These are phyloP conservation scores for Megacollybia platyphylla DNA, from an alignment of 1,284 basidiomycete genomes.

Conservation along the genomic window DNA sequence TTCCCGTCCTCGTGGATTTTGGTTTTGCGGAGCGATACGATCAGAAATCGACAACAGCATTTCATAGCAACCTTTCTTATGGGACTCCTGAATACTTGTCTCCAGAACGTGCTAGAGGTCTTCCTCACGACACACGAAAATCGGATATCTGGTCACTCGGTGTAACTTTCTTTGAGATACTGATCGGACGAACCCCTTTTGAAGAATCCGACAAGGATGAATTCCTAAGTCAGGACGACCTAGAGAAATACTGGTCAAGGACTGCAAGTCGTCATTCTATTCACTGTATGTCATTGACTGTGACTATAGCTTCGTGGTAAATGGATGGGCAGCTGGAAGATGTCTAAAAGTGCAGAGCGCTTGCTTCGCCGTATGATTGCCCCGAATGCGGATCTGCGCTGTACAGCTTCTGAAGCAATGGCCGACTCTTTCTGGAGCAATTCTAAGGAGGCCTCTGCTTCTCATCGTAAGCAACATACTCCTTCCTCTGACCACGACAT, in stretches of 20 bases:
- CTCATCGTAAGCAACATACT: constrained; percentile 19
- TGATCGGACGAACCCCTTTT: constrained; percentile 85
- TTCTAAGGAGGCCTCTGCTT: constrained; percentile 13
- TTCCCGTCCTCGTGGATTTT: constrained; percentile 84
- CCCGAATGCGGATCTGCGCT: constrained; percentile 62
- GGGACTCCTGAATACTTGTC: constrained; percentile 92
- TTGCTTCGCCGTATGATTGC: constrained; percentile 66
- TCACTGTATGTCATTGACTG: constrained; percentile 2
- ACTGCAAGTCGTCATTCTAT: constrained; percentile 33
- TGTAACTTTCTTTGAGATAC: constrained; percentile 86
- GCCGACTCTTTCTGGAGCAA: constrained; percentile 54
- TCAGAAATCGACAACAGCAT: constrained; percentile 43
- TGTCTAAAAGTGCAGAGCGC: constrained; percentile 53
- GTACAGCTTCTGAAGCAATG: constrained; percentile 53
- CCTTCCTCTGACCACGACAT: constrained; percentile 1
- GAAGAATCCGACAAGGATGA: constrained; percentile 73
- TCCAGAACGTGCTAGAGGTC: constrained; percentile 76
- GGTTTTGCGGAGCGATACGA: constrained; percentile 84
- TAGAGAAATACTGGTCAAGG: constrained; percentile 75
- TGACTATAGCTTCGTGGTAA: constrained; percentile 48
- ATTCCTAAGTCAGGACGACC: constrained; percentile 70
- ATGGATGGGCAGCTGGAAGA: constrained; percentile 75
- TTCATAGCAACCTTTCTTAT: constrained; percentile 75
- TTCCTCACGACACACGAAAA: constrained; percentile 83
- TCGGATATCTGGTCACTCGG: constrained; percentile 91